phyloP scores from a whole-genome alignment of 257 asterid genomes.

The Voacanga thouarsii region DNA sequence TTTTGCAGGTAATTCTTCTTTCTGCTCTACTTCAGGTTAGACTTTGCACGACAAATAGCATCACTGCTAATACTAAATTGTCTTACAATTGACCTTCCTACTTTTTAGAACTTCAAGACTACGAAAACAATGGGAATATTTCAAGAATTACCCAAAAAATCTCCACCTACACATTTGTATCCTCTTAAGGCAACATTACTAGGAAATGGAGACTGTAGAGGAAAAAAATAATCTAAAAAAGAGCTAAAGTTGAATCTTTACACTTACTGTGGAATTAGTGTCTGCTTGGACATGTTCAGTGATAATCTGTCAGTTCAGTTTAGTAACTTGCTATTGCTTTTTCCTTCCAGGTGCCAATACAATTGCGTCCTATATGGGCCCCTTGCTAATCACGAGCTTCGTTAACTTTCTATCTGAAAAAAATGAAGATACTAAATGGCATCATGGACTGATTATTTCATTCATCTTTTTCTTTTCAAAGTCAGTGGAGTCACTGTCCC shows the following conservation, averaged over 20 bases:
- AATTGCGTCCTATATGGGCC: slow-evolving; percentile 71
- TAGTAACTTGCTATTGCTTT: slow-evolving; percentile 5
- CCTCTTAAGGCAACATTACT: not conserved
- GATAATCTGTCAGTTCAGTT: not conserved
- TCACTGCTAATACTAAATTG: not conserved
- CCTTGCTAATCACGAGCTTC: slow-evolving; percentile 67
- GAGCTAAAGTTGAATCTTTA: not conserved
- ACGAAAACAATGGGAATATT: not conserved
- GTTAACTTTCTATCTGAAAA: slow-evolving; percentile 63
- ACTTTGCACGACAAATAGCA: not conserved
- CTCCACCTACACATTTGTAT: not conserved
- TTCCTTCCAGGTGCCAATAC: slow-evolving; percentile 63
- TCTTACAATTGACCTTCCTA: not conserved
- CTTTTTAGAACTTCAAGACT: slow-evolving; percentile 2
- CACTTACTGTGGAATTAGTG: not conserved
- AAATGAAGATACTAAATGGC: slow-evolving; percentile 43
- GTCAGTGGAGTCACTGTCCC: slow-evolving; percentile 72
- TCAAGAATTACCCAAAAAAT: not conserved
- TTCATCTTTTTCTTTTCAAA: slow-evolving; percentile 68
- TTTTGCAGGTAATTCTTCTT: slow-evolving; percentile 62
- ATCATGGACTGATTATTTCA: slow-evolving; percentile 57
- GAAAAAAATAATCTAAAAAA: not conserved
- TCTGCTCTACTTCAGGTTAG: not conserved
- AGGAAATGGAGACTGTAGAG: not conserved
- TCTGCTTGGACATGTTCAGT: not conserved